Base-by-base conservation (phyloP, 2,329 filamentous ascomycete genomes). In the Juglanconis sp. region DNA sequence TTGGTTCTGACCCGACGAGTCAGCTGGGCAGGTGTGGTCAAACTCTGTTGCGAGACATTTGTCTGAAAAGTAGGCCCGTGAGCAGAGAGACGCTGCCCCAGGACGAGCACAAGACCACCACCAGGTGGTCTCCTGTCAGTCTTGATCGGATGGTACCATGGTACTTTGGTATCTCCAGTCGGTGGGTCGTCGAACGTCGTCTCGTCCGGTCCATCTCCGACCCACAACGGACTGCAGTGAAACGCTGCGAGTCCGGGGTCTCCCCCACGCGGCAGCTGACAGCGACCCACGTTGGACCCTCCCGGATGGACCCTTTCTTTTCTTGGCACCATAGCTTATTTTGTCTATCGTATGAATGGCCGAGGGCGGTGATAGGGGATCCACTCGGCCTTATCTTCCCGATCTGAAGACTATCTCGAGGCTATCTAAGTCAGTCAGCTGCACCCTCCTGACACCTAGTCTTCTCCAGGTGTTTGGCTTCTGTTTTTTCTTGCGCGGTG, bases 351-450 rank as follows among this genome's bases (percentile, higher is more conserved):
- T 17, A 15, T 58, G 59, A 61, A 36, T 61, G 59, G 59, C 15
- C 34, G 35, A 53, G 6, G 44, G 38, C 13, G 13, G 1, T 13
- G 31, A 40, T 58, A 34, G 24, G 32, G 57, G 31, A 36, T 30
- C 48, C 35, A 42, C 5, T 34, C 7, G 44, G 49, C 49, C 48
- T 63, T 60, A 60, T 63, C 57, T 60, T 56, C 42, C 46, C 53
- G 42, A 63, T 60, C 46, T 60, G 36, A 11, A 4, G 53, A 54
- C 46, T 60, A 53, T 57, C 57, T 50, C 30, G 53, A 57, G 17
- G 50, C 7, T 58, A 58, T 55, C 51, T 47, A 51, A 57, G 59
- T 53, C 51, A 56, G 56, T 55, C 60, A 59, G 31, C 49, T 56
- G 57, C 34, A 35, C 32, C 32, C 48, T 6, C 38, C 35, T 44